Evolutionary conservation across 2,329 filamentous ascomycete genomes (phyloP).

Genomic region (Domatiomyces catenatus): DNA sequence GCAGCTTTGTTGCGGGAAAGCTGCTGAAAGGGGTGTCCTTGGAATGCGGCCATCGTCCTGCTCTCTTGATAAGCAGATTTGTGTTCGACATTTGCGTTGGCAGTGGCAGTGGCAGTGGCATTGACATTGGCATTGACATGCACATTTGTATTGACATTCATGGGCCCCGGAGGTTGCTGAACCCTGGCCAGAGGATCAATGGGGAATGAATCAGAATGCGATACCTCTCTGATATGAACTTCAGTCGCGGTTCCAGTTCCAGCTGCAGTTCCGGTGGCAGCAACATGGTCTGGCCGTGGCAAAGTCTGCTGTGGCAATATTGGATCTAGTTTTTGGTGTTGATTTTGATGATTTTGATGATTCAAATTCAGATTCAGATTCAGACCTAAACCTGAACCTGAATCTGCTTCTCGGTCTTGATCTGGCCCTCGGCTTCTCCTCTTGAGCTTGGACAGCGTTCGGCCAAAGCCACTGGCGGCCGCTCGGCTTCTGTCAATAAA

Average conservation of each 20-base stretch:
- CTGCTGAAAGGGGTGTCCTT: constrained; percentile 5
- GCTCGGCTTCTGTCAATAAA: constrained; percentile 1
- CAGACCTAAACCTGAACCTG: no score
- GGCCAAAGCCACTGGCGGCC: constrained; percentile 11
- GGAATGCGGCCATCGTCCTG: constrained; percentile 2
- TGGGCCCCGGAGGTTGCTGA: no score
- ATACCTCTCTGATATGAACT: background rate
- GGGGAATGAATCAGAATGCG: background rate
- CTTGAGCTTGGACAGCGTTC: constrained; percentile 7
- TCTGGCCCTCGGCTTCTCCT: constrained; percentile 10
- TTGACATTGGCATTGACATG: background rate
- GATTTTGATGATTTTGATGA: background rate
- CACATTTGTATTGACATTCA: no score
- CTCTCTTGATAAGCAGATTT: background rate
- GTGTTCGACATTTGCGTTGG: background rate
- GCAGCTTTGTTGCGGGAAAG: background rate
- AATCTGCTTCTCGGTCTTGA: constrained; percentile 1
- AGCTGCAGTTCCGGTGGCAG: no score
- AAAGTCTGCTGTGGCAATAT: background rate
- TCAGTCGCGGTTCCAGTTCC: background rate
- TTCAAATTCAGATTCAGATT: no score
- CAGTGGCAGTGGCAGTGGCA: background rate
- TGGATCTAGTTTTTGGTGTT: constrained; percentile 1
- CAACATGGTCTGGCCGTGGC: background rate
- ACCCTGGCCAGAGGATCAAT: no score